Evolutionary conservation across 352 stramenopile genomes (phyloP).

Genomic region (Pythium dissotocum): DNA sequence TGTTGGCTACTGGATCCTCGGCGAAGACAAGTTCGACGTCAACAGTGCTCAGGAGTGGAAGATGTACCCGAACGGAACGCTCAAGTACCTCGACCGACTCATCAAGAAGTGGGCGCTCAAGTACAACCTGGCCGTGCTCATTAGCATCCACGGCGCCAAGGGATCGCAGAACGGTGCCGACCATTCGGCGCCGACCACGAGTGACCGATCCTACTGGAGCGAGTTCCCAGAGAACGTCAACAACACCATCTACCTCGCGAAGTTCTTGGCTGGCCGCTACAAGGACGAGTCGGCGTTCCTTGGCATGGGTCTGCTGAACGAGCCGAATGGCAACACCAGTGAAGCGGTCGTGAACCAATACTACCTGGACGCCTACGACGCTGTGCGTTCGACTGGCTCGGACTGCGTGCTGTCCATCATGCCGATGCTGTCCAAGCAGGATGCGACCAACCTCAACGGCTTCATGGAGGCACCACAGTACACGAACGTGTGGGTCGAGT

Average conservation of each 20-base stretch:
- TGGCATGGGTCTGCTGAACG: constrained; percentile 41
- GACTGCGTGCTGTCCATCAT: constrained; percentile 35
- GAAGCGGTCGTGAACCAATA: constrained; percentile 33
- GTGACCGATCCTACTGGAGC: constrained; percentile 24
- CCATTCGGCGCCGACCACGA: constrained; percentile 44
- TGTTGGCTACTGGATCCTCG: constrained; percentile 76
- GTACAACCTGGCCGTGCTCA: constrained; percentile 45
- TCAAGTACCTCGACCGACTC: constrained; percentile 50
- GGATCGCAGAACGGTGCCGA: constrained; percentile 76
- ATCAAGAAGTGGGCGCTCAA: constrained; percentile 42
- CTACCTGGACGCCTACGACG: constrained; percentile 33
- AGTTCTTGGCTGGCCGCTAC: constrained; percentile 35
- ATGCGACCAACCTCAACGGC: constrained; percentile 14
- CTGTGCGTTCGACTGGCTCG: constrained; percentile 27
- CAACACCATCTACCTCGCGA: constrained; percentile 34
- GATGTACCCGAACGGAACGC: constrained; percentile 37
- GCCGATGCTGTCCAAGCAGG: constrained; percentile 33
- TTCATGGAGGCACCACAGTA: constrained; percentile 29
- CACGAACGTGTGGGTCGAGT: constrained; percentile 37
- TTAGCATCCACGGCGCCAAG: constrained; percentile 63
- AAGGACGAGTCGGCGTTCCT: constrained; percentile 39
- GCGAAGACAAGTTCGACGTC: constrained; percentile 49
- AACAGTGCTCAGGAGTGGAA: constrained; percentile 40
- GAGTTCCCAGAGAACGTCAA: constrained; percentile 32
- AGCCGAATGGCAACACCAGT: constrained; percentile 31